Conservation (phyloP, 2,329 filamentous ascomycete species). For the Coniosporium tulheliwenetii region DNA sequence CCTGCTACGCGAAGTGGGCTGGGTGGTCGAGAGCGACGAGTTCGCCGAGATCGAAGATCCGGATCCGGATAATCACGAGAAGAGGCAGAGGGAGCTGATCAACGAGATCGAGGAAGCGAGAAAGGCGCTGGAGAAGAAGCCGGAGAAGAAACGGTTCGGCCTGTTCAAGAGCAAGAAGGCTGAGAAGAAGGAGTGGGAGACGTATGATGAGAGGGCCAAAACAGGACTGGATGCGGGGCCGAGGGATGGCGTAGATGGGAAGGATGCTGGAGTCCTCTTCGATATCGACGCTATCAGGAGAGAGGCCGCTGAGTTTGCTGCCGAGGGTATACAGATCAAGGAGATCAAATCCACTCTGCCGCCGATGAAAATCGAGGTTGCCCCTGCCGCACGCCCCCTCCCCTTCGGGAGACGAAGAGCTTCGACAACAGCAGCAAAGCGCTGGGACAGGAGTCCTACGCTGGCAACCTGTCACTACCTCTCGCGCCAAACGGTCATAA, state of each 20-base stretch:
- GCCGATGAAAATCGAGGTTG: constrained; percentile 59
- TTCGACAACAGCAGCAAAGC: constrained; percentile 19
- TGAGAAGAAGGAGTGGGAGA: constrained; percentile 84
- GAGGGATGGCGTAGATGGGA: constrained; percentile 15
- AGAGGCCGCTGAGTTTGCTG: constrained; percentile 56
- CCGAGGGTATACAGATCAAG: constrained; percentile 53
- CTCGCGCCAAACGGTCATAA: not conserved
- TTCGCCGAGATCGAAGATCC: constrained; percentile 96
- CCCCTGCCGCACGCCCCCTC: constrained; percentile 7
- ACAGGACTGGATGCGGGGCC: constrained; percentile 21
- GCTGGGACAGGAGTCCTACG: constrained; percentile 6
- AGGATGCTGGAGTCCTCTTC: constrained; percentile 49
- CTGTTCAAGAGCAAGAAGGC: constrained; percentile 73
- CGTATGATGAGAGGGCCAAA: constrained; percentile 59
- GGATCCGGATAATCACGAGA: constrained; percentile 80
- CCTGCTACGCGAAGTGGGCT: constrained; percentile 74
- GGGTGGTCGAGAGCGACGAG: constrained; percentile 82
- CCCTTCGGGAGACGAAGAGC: constrained; percentile 23
- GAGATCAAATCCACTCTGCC: constrained; percentile 81
- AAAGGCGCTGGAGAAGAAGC: constrained; percentile 68
- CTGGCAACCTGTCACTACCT: constrained; percentile 8
- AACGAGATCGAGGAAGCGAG: constrained; percentile 93
- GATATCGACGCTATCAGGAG: constrained; percentile 82
- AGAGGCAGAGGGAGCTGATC: constrained; percentile 82
- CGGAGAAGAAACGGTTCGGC: constrained; percentile 54